Base-by-base conservation (phyloP, 352 stramenopile genomes). In the Globisporangium ultimum region DNA sequence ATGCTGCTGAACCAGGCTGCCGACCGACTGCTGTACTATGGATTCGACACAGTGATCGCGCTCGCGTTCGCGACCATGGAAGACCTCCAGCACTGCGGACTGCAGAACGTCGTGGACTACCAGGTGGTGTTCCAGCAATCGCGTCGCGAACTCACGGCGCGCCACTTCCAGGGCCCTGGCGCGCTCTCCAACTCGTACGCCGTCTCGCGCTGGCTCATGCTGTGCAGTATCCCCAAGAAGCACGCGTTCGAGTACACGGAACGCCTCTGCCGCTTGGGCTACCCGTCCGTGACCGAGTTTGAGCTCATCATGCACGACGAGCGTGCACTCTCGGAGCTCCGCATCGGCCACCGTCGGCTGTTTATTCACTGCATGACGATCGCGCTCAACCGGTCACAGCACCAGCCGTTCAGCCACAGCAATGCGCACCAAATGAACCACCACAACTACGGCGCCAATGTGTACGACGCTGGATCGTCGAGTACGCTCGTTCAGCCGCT, bases 161-260 rank as follows among this genome's bases (percentile, higher is more conserved):
- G 70, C 32, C 69, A 66, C 20, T 79, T 74, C 50, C 68, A 71
- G 4, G 71, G 72, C 7, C 78, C 80, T 2, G 66, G 63, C 3
- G 50, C 59, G 21, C 59, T 88, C 10, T 67, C 72, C 6, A 48
- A 74, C 21, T 62, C 60, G 22, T 74, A 69, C 45, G 82, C 76
- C 40, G 74, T 91, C 60, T 86, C 78, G 38, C 68, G 73, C 34
- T 91, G 81, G 81, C 65, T 91, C 40, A 64, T 76, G 59, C 65
- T 72, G 10, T 88, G 81, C 61, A 58, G 67, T 40, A 78, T 91
- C 53, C 73, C 81, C 7, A 70, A 71, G 34, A 53, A 63, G 20
- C 66, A 57, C 42, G 71, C 71, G 41, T 79, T 73, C 53, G 56
- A 82, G 61, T 91, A 91, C 64, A 71, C 75, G 17, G 78, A 86